Evolutionary conservation across 2,329 filamentous ascomycete genomes (phyloP), one percentile per base, ranked within the genome.

Genomic region (Talaromyces sp.): DNA sequence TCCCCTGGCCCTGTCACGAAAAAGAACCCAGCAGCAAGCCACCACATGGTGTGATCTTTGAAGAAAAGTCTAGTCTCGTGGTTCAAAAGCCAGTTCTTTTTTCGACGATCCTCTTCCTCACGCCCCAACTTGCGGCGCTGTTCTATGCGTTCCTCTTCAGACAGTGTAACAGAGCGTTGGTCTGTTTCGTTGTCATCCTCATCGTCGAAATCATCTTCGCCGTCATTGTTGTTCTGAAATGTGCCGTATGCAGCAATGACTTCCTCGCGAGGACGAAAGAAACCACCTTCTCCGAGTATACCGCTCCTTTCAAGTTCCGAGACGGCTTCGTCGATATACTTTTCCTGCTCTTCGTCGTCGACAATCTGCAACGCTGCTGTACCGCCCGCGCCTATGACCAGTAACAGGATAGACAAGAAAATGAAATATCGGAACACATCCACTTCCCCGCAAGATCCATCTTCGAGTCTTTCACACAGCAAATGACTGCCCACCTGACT

Each of bases 1-100:
- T 99, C 95, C n/a, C 93, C 94, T 0, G 95, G 94, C 0, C 95
- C 95, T 59, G 93, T 91, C 68, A 96, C 91, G 65, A 98, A 84
- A 75, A 98, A 91, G 77, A 99, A 98, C 23, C 92, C 93, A 0
- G 88, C 80, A 0, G 94, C 92, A 67, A 99, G 89, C 72, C 88
- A 90, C 94, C 94, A 99, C 94, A 98, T 98, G 12, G 92, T 97
- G 63, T 85, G 87, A 68, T 99, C 95, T 28, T 85, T 83, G 9
- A 99, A 82, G 74, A 98, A 99, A 3, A 87, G 83, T 12, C 87
- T 83, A 0, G 95, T 98, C 73, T 97, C 94, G 52, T 91, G 91
- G 69, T 98, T 98, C 67, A 98, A 84, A 4, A 97, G 83, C 87
- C 89, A 95, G 16, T 88, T 87, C 82, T 97, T 97, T 81, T 94